Conservation (phyloP, 495 filamentous ascomycete species). For the Penicillium mononematosum region DNA sequence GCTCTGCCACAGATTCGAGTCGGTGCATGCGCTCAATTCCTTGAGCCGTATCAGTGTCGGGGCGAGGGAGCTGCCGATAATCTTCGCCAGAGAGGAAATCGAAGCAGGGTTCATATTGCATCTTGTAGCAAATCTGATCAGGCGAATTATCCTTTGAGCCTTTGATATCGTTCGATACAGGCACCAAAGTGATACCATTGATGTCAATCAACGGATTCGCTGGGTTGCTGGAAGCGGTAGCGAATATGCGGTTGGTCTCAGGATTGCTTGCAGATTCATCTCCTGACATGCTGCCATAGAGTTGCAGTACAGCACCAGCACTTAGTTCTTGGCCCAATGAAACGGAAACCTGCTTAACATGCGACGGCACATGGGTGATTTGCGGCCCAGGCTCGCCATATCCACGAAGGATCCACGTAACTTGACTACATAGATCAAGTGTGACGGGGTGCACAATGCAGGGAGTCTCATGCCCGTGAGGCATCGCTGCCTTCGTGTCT, state of each 20-base stretch:
- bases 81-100: conserved; percentile 30
- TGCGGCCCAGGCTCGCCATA: conserved; percentile 21
- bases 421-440: conserved; percentile 46
- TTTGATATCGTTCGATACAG: conserved; percentile 21
- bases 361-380: conserved; percentile 22
- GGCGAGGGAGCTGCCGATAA: conserved; percentile 22
- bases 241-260: conserved; percentile 22
- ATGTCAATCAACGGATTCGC: conserved; percentile 21
- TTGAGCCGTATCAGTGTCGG: conserved; percentile 8
- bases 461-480: conserved; percentile 41
- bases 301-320: conserved; percentile 22
- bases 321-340: conserved; percentile 15
- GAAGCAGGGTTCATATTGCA: conserved; percentile 52
- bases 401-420: conserved; percentile 29
- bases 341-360: conserved; percentile 23
- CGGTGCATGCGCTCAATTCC: conserved; percentile 31
- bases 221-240: conserved; percentile 22
- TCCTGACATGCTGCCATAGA: conserved; percentile 24
- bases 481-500: conserved; percentile 50
- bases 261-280: conserved; percentile 37
- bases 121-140: conserved; percentile 39
- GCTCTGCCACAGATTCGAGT: conserved; percentile 36
- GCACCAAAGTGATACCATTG: conserved; percentile 21
- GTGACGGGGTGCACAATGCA: conserved; percentile 47
- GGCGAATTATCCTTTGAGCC: conserved; percentile 18